Conservation (phyloP, 2,329 filamentous ascomycete genomes). For the Aureobasidium mangrovei region DNA sequence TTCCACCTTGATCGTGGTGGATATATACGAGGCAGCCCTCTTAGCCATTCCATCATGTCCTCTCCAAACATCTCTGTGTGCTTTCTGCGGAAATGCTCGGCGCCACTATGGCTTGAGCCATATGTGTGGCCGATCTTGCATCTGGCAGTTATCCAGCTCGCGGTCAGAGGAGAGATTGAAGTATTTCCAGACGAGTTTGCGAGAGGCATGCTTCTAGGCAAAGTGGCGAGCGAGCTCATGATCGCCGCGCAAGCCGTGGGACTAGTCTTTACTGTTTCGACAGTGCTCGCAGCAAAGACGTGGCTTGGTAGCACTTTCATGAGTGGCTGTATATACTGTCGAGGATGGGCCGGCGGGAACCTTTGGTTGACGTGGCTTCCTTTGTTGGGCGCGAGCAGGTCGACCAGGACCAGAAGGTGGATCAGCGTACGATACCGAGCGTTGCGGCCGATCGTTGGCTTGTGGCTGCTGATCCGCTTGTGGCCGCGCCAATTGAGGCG, state of each 20-base stretch:
- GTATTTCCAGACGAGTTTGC: slow-evolving; percentile 55
- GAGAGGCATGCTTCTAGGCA: slow-evolving; percentile 55
- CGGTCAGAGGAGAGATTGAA: slow-evolving; percentile 50
- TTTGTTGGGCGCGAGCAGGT: neutral
- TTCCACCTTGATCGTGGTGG: no score
- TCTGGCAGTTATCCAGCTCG: slow-evolving; percentile 74
- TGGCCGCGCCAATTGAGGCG: no score
- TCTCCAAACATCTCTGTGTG: slow-evolving; percentile 39
- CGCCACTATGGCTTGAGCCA: slow-evolving; percentile 88
- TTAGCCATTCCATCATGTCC: slow-evolving; percentile 6
- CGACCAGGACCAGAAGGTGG: no score
- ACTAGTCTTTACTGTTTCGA: slow-evolving; percentile 46
- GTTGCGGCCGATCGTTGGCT: no score
- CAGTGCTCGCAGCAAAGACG: slow-evolving; percentile 59
- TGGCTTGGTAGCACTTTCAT: slow-evolving; percentile 48
- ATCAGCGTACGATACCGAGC: no score
- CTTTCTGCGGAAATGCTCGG: slow-evolving; percentile 76
- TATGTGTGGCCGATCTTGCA: slow-evolving; percentile 72
- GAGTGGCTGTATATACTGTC: neutral
- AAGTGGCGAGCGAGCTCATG: slow-evolving; percentile 56
- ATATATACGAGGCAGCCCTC: neutral
- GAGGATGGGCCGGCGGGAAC: neutral
- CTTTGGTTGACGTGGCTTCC: neutral
- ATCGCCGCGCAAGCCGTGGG: slow-evolving; percentile 73
- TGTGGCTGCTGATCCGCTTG: no score